A percentile compares a stretch with the other conserved stretches of the same genome.
phyloP scores from a whole-genome alignment of 495 filamentous ascomycete genomes.

The Aspergillus coremiiformis region DNA sequence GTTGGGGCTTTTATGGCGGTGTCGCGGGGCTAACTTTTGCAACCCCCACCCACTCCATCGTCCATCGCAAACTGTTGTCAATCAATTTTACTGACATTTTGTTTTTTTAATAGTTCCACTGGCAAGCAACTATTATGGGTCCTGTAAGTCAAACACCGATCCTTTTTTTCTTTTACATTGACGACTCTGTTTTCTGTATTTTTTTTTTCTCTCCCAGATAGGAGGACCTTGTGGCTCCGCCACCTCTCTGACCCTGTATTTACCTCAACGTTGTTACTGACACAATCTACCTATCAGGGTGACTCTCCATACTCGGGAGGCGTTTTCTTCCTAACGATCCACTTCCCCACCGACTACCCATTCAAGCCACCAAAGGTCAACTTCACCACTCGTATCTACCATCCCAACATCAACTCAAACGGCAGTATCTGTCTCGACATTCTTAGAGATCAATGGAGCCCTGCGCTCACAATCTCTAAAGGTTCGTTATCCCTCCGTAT shows the following conservation, averaged over 20 bases:
- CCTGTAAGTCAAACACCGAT: constrained; percentile 57
- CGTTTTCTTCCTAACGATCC: constrained; percentile 96
- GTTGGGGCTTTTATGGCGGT: constrained; percentile 9
- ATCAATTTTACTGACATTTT: constrained; percentile 15
- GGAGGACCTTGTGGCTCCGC: constrained; percentile 24
- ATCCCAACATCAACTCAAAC: constrained; percentile 99
- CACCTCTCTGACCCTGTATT: background rate
- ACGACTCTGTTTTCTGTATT: background rate
- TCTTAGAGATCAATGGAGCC: constrained; percentile 97
- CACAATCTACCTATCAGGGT: constrained; percentile 40
- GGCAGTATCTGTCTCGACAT: constrained; percentile 99
- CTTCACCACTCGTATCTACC: constrained; percentile 99
- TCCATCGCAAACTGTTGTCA: background rate
- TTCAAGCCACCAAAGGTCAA: constrained; percentile 99
- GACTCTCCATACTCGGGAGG: constrained; percentile 96
- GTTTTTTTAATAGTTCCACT: constrained; percentile 72
- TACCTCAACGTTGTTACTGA: constrained; percentile 12
- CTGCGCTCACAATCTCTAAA: constrained; percentile 96
- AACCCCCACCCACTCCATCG: too few species aligned
- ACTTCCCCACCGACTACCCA: constrained; percentile 99
- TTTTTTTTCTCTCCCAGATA: background rate
- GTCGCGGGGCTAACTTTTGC: constrained; percentile 16
- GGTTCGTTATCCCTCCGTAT: constrained; percentile 51
- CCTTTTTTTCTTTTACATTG: background rate
- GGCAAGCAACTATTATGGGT: constrained; percentile 99